Evolutionary conservation across 306 rosid species (phyloP).

Genomic region (Leucaena leucocephala): DNA sequence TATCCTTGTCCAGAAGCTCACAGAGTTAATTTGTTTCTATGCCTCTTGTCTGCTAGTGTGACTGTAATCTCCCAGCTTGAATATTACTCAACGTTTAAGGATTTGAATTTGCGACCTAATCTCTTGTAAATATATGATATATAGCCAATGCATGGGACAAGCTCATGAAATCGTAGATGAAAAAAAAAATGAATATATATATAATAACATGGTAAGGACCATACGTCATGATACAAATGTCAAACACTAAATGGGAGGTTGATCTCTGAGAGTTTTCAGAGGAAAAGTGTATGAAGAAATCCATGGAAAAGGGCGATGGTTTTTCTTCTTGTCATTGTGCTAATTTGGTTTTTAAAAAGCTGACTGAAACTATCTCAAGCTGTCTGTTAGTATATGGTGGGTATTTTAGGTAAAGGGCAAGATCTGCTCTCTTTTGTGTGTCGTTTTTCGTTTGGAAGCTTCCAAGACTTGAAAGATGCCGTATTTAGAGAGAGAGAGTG

Average conservation of each 20-base stretch:
- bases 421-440: slow-evolving; percentile 53
- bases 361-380: slow-evolving; percentile 45
- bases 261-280: slow-evolving; percentile 37
- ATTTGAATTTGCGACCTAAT: slow-evolving; percentile 46
- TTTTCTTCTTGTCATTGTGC: slow-evolving; percentile 61
- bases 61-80: not conserved
- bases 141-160: slow-evolving; percentile 39
- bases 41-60: slow-evolving; percentile 38
- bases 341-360: slow-evolving; percentile 52
- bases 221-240: slow-evolving; percentile 53
- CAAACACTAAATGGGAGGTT: slow-evolving; percentile 26
- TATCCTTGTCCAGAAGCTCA: slow-evolving; percentile 22
- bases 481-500: not conserved
- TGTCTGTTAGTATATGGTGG: slow-evolving; percentile 71
- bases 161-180: slow-evolving; percentile 10
- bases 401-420: slow-evolving; percentile 52
- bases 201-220: slow-evolving; percentile 9
- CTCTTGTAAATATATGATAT: slow-evolving; percentile 9
- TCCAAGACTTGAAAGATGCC: slow-evolving; percentile 65
- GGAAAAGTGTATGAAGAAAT: slow-evolving; percentile 55
- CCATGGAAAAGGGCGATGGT: slow-evolving; percentile 45
- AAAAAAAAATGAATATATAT: not conserved
- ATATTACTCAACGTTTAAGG: slow-evolving; percentile 26
- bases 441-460: slow-evolving; percentile 69
- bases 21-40: slow-evolving; percentile 28